Evolutionary conservation across 805 yeast species (phyloP).

Genomic region (Yamadazyma tumulicola): DNA sequence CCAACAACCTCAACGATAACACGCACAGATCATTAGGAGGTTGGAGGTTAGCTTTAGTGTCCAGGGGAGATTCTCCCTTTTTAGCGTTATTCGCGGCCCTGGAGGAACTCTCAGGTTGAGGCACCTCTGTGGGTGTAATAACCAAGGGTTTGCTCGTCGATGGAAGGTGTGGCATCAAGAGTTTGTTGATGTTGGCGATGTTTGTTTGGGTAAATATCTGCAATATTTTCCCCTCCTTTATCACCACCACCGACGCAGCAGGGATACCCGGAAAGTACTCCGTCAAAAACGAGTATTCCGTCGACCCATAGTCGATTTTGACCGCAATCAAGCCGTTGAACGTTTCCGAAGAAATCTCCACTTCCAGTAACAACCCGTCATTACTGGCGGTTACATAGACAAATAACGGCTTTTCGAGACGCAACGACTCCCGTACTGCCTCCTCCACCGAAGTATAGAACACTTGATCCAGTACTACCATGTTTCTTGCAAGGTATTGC

Average conservation of each 20-base stretch:
- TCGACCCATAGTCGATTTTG: not conserved
- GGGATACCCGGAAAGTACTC: conserved; percentile 1
- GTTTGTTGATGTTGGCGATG: no score
- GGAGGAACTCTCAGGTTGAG: no score
- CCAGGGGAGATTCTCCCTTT: no score
- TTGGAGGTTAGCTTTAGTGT: conserved; percentile 1
- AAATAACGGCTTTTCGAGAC: not conserved
- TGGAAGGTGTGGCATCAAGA: no score
- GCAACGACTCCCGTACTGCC: not conserved
- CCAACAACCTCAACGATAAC: conserved; percentile 60
- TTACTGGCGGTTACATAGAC: not conserved
- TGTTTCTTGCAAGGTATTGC: no score
- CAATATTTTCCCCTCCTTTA: not conserved
- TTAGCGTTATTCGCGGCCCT: no score
- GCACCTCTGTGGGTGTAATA: no score
- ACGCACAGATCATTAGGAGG: conserved; percentile 24
- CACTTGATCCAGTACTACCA: no score
- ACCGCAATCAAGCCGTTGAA: not conserved
- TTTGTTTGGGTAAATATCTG: not conserved
- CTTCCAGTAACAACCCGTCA: not conserved
- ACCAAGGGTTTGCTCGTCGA: no score
- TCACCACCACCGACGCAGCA: not conserved
- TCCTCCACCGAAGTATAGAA: conserved; percentile 1
- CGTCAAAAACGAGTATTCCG: not conserved
- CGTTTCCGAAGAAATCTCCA: not conserved